Conservation (phyloP, 352 stramenopile species). For the Globisporangium viniferum region DNA sequence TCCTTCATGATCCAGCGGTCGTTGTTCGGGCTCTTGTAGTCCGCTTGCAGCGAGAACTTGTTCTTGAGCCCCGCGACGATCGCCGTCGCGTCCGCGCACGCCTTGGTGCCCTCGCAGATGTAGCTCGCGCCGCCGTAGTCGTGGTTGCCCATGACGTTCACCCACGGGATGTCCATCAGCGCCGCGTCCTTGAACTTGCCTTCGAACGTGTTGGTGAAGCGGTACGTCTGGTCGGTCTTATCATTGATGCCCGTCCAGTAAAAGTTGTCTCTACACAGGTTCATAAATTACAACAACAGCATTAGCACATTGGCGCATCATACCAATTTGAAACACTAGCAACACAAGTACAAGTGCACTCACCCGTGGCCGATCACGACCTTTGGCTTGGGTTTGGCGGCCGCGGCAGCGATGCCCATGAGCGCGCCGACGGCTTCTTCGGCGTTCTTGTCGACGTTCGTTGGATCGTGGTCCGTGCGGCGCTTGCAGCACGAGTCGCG, state of each 20-base stretch:
- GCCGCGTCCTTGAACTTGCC: constrained; percentile 46
- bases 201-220: constrained; percentile 58
- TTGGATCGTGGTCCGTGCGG: constrained; percentile 42
- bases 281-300: not conserved
- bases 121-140: constrained; percentile 61
- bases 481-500: constrained; percentile 73
- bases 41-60: constrained; percentile 70
- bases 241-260: constrained; percentile 64
- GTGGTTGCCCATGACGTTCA: constrained; percentile 73
- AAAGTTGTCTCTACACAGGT: constrained; percentile 40
- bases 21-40: constrained; percentile 76
- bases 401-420: constrained; percentile 52
- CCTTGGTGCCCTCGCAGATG: constrained; percentile 38
- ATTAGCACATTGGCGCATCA: not conserved
- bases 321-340: not conserved
- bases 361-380: constrained; percentile 54
- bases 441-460: constrained; percentile 59
- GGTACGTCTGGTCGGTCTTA: constrained; percentile 34
- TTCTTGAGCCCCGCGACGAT: constrained; percentile 20
- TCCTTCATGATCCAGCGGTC: constrained; percentile 81
- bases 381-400: constrained; percentile 40
- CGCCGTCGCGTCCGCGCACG: constrained; percentile 11
- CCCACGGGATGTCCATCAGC: constrained; percentile 48
- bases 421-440: constrained; percentile 61
- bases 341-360: not conserved